Conservation (phyloP, 352 stramenopile genomes). For the Sclerospora graminicola region DNA sequence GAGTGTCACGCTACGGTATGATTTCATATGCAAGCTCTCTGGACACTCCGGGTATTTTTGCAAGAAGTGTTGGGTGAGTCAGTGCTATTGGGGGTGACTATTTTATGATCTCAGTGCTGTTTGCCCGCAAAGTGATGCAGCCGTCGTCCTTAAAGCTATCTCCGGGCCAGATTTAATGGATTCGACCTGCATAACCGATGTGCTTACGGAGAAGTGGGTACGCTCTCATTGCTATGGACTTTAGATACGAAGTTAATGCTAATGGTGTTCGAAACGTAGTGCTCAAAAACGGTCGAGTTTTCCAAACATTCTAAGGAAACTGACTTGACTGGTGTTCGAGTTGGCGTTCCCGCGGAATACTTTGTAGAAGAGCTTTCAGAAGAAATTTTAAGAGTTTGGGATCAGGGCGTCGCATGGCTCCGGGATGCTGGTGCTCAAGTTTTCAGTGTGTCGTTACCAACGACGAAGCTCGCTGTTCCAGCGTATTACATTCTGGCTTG, state of each 20-base stretch:
- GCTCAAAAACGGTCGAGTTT: constrained; percentile 21
- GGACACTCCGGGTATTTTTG: constrained; percentile 93
- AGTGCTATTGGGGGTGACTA: not conserved
- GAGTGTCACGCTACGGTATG: constrained; percentile 93
- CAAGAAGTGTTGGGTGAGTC: constrained; percentile 63
- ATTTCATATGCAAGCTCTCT: constrained; percentile 95
- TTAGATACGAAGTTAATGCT: not conserved
- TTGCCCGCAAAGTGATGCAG: constrained; percentile 42
- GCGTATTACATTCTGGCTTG: constrained; percentile 98
- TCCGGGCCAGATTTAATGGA: constrained; percentile 72
- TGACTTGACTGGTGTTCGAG: constrained; percentile 65
- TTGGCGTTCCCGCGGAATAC: constrained; percentile 93
- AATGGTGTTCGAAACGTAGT: constrained; percentile 13
- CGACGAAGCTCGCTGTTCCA: constrained; percentile 84
- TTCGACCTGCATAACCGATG: constrained; percentile 61
- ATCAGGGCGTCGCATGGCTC: constrained; percentile 61
- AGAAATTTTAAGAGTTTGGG: constrained; percentile 81
- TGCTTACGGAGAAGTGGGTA: constrained; percentile 46
- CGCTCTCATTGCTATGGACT: constrained; percentile 1
- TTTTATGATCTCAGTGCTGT: not conserved
- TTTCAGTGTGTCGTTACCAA: constrained; percentile 65
- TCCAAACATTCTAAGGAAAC: constrained; percentile 15
- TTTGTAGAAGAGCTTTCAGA: constrained; percentile 86
- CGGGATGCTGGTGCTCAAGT: constrained; percentile 58
- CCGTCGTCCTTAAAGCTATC: constrained; percentile 72